Conservation (phyloP, 2,329 filamentous ascomycete genomes). For the Teratosphaeriaceae sp. region DNA sequence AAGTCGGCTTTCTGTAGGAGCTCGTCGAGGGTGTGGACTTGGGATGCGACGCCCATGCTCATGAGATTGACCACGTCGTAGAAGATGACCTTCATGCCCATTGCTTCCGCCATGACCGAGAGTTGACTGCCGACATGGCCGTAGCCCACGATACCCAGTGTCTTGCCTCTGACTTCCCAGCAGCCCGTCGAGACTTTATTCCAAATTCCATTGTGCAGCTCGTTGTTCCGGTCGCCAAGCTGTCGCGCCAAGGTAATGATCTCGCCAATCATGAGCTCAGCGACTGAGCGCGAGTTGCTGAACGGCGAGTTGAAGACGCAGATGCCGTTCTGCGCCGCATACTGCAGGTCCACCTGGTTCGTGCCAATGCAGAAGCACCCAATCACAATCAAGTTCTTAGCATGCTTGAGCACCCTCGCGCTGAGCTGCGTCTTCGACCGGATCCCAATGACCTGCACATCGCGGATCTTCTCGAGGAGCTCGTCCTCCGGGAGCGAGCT, state of each 20-base stretch:
- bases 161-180: slow-evolving; percentile 98
- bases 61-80: slow-evolving; percentile 94
- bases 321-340: slow-evolving; percentile 76
- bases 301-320: slow-evolving; percentile 99
- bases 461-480: slow-evolving; percentile 95
- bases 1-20: slow-evolving; percentile 81
- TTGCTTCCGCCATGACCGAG: slow-evolving; percentile 89
- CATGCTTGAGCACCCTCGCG: slow-evolving; percentile 74
- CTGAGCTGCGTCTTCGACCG: slow-evolving; percentile 96
- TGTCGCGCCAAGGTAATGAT: slow-evolving; percentile 90
- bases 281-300: slow-evolving; percentile 93
- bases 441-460: slow-evolving; percentile 96
- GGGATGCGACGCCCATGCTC: slow-evolving; percentile 80
- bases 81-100: slow-evolving; percentile 98
- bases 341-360: slow-evolving; percentile 85
- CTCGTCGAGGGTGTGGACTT: slow-evolving; percentile 69
- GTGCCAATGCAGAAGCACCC: slow-evolving; percentile 99
- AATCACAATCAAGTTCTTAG: slow-evolving; percentile 90
- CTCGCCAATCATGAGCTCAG: slow-evolving; percentile 90
- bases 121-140: slow-evolving; percentile 96
- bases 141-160: slow-evolving; percentile 91
- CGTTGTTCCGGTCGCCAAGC: slow-evolving; percentile 83
- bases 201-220: slow-evolving; percentile 92
- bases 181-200: slow-evolving; percentile 96
- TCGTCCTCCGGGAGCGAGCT: slow-evolving; percentile 84